Conservation (phyloP, 1,284 basidiomycete species). For the Ceratobasidium sp. region DNA sequence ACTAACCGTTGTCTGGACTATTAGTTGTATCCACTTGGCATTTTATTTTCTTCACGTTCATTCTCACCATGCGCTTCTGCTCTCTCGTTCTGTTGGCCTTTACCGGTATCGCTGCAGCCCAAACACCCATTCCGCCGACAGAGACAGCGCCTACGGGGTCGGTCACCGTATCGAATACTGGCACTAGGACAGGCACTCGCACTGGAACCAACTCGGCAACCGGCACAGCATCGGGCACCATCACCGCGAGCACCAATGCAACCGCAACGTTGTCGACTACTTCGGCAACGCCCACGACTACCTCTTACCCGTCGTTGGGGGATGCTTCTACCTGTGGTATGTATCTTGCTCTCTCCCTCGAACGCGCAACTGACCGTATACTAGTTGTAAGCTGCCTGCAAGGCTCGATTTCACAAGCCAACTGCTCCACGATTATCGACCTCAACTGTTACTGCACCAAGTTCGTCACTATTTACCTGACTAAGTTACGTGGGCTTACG, state of each 20-base stretch:
- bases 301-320: slow-evolving; percentile 6
- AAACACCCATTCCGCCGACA: slow-evolving; percentile 15
- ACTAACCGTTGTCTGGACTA: neutral
- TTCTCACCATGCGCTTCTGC: slow-evolving; percentile 11
- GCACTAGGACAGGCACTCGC: neutral
- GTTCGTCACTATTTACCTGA: neutral
- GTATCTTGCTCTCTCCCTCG: neutral
- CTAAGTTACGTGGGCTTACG: neutral
- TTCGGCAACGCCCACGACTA: slow-evolving; percentile 11
- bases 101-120: neutral
- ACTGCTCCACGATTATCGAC: slow-evolving; percentile 19
- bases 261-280: slow-evolving; percentile 5
- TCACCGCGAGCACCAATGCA: slow-evolving; percentile 13
- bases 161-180: neutral
- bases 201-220: neutral
- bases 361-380: neutral
- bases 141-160: slow-evolving; percentile 4
- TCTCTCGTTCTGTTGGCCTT: slow-evolving; percentile 6
- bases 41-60: slow-evolving; percentile 1
- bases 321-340: slow-evolving; percentile 21
- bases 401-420: slow-evolving; percentile 7
- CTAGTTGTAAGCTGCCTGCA: slow-evolving; percentile 18
- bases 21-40: neutral
- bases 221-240: neutral
- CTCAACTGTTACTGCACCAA: slow-evolving; percentile 19